These are phyloP conservation scores for Pulicaria dysenterica DNA, from an alignment of 129 eudicot genomes.

Conservation along the genomic window DNA sequence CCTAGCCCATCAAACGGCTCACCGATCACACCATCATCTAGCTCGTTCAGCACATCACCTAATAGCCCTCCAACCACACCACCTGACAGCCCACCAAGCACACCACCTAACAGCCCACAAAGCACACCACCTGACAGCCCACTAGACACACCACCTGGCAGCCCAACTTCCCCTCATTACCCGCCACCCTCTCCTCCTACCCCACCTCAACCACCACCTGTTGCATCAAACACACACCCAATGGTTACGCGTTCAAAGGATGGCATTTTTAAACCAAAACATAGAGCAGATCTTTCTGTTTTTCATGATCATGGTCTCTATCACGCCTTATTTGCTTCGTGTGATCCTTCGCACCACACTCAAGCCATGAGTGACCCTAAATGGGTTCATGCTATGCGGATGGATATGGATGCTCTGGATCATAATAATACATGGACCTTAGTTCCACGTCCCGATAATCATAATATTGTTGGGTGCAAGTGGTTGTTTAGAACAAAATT, in stretches of 20 bases:
- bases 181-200: too few relatives aligned
- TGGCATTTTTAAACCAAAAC: background rate
- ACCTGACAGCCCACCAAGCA: too few relatives aligned
- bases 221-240: too few relatives aligned
- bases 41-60: too few relatives aligned
- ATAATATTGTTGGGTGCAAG: background rate
- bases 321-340: background rate
- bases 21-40: too few relatives aligned
- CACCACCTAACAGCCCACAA: too few relatives aligned
- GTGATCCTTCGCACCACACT: background rate
- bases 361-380: background rate
- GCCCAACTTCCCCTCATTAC: too few relatives aligned
- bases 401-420: background rate
- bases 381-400: background rate
- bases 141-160: too few relatives aligned
- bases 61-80: too few relatives aligned
- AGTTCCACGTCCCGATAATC: background rate
- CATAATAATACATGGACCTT: background rate
- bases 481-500: background rate
- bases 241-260: background rate
- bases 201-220: too few relatives aligned
- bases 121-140: too few relatives aligned
- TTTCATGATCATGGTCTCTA: background rate
- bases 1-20: too few relatives aligned
- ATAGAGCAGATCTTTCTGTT: background rate